phyloP scores from a whole-genome alignment of 768 basidiomycete genomes.

The Amanita rubescens region DNA sequence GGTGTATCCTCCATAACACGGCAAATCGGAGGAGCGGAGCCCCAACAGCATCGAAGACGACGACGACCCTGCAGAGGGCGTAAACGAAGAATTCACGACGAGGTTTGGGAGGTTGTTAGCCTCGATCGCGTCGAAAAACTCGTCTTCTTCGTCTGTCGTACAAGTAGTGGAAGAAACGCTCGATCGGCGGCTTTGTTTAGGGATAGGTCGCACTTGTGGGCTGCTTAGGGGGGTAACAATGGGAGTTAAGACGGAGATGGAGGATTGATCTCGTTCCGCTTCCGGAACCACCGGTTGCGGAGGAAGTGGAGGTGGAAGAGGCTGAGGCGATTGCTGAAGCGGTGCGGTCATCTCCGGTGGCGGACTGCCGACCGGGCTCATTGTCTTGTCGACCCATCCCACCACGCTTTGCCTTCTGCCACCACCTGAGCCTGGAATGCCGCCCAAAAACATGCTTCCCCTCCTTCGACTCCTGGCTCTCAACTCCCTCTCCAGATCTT shows the following conservation, averaged over 20 bases:
- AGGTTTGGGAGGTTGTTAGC: conserved; percentile 70
- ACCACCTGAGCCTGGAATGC: too few species aligned
- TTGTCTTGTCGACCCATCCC: too few species aligned
- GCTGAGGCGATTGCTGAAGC: neutral
- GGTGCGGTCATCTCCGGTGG: neutral
- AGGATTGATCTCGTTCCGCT: neutral
- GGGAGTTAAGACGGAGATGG: neutral
- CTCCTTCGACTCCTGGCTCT: conserved; percentile 49
- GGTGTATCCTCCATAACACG: conserved; percentile 61
- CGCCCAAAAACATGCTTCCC: conserved; percentile 45
- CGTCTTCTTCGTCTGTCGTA: conserved; percentile 87
- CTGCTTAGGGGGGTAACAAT: neutral
- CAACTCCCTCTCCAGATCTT: conserved; percentile 75
- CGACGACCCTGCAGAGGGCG: conserved; percentile 24
- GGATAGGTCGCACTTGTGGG: neutral
- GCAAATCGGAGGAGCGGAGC: too few species aligned
- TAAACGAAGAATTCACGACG: conserved; percentile 57
- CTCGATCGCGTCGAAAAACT: conserved; percentile 98
- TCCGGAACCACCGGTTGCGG: neutral
- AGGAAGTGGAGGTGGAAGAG: neutral
- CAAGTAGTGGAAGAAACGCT: conserved; percentile 12
- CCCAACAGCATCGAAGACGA: conserved; percentile 4
- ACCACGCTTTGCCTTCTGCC: too few species aligned
- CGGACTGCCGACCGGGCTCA: neutral
- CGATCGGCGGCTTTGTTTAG: neutral